Evolutionary conservation across 345 rosid species (phyloP).

Genomic region (Aquilaria sinensis): DNA sequence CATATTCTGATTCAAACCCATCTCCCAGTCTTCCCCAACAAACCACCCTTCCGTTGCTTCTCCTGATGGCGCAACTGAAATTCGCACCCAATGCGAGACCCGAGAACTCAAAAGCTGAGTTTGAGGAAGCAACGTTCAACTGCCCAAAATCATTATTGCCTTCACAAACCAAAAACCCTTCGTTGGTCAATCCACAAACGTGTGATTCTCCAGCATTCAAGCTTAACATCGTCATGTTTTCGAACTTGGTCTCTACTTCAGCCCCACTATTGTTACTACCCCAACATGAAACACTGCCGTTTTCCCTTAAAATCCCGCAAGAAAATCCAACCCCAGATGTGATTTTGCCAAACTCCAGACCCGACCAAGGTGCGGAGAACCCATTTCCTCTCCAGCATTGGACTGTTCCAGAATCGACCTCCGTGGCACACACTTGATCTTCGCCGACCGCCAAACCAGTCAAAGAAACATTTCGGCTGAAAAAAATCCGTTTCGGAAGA

Average conservation of each 20-base stretch:
- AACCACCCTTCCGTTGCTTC: conserved; percentile 30
- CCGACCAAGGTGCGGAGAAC: conserved; percentile 21
- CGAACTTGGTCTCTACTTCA: conserved; percentile 34
- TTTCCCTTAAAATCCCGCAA: conserved; percentile 43
- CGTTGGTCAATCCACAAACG: conserved; percentile 39
- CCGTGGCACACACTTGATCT: conserved; percentile 50
- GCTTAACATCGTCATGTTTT: conserved; percentile 30
- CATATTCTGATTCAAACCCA: conserved; percentile 10
- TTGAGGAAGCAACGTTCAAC: conserved; percentile 26
- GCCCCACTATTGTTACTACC: conserved; percentile 23
- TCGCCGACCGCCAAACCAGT: conserved; percentile 43
- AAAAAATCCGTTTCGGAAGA: conserved; percentile 29
- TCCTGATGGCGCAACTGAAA: conserved; percentile 37
- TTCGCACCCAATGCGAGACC: conserved; percentile 33
- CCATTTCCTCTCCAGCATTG: conserved; percentile 52
- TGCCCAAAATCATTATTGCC: conserved; percentile 35
- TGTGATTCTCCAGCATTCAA: conserved; percentile 45
- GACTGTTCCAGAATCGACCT: conserved; percentile 29
- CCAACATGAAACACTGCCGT: conserved; percentile 41
- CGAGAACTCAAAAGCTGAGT: conserved; percentile 39
- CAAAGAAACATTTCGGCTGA: conserved; percentile 19
- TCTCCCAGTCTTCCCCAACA: conserved; percentile 46
- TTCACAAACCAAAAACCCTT: conserved; percentile 37
- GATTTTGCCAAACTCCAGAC: conserved; percentile 26
- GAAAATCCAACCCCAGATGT: conserved; percentile 49